Base-by-base conservation (phyloP, 2,329 filamentous ascomycete genomes). In the Zasmidium citrigriseum region DNA sequence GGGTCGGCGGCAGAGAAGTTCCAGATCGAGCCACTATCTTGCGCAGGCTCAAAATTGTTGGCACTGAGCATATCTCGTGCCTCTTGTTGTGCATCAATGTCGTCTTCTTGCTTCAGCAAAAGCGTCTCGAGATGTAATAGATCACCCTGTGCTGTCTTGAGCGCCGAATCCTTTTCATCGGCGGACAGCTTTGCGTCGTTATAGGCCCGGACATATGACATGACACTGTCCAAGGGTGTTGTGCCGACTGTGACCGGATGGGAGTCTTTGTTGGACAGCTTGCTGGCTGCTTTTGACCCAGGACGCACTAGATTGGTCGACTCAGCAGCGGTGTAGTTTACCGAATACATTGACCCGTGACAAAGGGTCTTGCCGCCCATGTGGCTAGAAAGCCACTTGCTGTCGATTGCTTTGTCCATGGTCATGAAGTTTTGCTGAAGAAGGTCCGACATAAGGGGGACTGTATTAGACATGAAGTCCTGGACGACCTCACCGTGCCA, bases 161-260 rank as follows among this genome's bases (percentile, higher is more conserved):
- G 27, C n/a, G 23, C 23, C 3, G 23, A 20, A 41, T 48, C 44
- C 2, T 7, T 7, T 34, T 7, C 27, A 7, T 14, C 27, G 14
- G 46, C 41, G 34, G 3, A 18, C 22, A n/a, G 41, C 49, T 22
- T 23, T 23, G 51, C 12, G 18, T 45, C 45, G 20, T 46, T 27
- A 23, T 54, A 25, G 18, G 54, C 54, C 24, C 52, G 49, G 16
- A 60, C 29, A 20, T 57, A 55, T 12, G 58, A 25, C 18, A 54
- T 22, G 12, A 54, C 23, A 12, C n/a, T 29, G 41, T 60, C 58
- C 20, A 58, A 21, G 2, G 58, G 51, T 5, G 54, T 60, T 4
- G 58, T 55, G 20, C 58, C 58, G 14, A 60, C 50, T 2, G 58
- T 41, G 23, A 60, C 50, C 2, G 58, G 58, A 22, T 54, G 34